Evolutionary conservation across 2,329 filamentous ascomycete genomes (phyloP).

Genomic region (Onygenales sp.): DNA sequence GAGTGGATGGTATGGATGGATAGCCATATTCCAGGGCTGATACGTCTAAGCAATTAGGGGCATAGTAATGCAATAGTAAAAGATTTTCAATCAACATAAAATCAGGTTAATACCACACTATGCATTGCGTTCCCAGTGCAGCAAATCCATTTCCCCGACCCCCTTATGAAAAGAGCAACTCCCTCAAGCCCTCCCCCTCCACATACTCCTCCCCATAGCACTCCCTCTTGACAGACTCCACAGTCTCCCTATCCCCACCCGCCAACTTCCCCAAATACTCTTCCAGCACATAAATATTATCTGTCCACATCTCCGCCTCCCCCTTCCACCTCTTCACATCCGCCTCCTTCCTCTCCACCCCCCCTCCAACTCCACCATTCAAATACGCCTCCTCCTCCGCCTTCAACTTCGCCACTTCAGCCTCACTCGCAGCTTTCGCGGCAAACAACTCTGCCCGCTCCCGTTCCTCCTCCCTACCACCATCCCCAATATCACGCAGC

Average conservation of each 20-base stretch:
- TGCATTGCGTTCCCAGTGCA: too few species aligned
- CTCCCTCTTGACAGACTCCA: slow-evolving; percentile 34
- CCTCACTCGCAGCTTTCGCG: slow-evolving; percentile 5
- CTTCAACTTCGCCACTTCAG: slow-evolving; percentile 4
- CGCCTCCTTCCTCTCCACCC: slow-evolving; percentile 23
- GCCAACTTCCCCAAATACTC: slow-evolving; percentile 29
- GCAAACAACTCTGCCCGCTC: slow-evolving; percentile 7
- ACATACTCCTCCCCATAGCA: slow-evolving; percentile 47
- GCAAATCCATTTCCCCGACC: not conserved
- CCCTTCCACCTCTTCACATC: slow-evolving; percentile 24
- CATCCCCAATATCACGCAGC: slow-evolving; percentile 11
- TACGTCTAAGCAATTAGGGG: too few species aligned
- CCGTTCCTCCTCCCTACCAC: slow-evolving; percentile 10
- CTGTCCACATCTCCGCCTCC: slow-evolving; percentile 31
- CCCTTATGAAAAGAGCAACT: slow-evolving; percentile 19
- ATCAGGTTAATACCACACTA: too few species aligned
- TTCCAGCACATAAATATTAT: slow-evolving; percentile 36
- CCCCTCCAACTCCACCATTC: slow-evolving; percentile 5
- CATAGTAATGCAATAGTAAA: too few species aligned
- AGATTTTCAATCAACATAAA: too few species aligned
- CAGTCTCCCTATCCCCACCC: slow-evolving; percentile 34
- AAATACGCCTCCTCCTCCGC: slow-evolving; percentile 21
- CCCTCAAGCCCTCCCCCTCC: slow-evolving; percentile 43
- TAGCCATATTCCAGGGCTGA: too few species aligned
- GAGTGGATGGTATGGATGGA: too few species aligned